These are phyloP conservation scores for Hygrophoropsis aurantiaca DNA, from an alignment of 768 basidiomycete species.

Conservation along the genomic window DNA sequence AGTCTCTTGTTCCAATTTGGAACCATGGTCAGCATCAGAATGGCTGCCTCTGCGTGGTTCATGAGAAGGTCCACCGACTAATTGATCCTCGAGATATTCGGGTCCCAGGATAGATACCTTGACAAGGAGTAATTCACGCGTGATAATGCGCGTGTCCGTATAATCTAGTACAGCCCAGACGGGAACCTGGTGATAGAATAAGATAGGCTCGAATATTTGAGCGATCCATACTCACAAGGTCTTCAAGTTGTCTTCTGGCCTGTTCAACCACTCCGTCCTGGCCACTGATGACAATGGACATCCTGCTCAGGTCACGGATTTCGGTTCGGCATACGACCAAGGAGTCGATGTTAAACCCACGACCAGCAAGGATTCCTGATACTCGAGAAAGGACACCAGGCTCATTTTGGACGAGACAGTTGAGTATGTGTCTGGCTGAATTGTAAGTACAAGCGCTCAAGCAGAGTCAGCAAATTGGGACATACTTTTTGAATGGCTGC, in stretches of 20 bases:
- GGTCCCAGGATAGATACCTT: conserved; percentile 98
- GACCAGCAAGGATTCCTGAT: conserved; percentile 93
- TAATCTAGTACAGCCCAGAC: conserved; percentile 99
- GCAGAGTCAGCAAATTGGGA: neutral
- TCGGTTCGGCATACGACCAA: conserved; percentile 98
- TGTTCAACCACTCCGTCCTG: conserved; percentile 99
- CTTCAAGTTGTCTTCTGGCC: conserved; percentile 92
- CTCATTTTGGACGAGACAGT: conserved; percentile 98
- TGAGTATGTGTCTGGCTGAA: conserved; percentile 78
- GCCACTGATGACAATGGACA: conserved; percentile 96
- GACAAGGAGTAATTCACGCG: conserved; percentile 90
- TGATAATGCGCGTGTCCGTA: conserved; percentile 87
- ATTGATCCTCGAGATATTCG: conserved; percentile 93
- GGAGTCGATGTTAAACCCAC: conserved; percentile 99
- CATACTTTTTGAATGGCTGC: conserved; percentile 89
- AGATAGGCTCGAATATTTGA: neutral
- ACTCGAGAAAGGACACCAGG: conserved; percentile 99
- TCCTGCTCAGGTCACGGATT: conserved; percentile 92
- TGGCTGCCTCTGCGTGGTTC: conserved; percentile 54
- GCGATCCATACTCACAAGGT: conserved; percentile 66
- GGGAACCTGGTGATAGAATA: conserved; percentile 64
- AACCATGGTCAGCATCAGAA: conserved; percentile 16
- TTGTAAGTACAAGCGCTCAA: neutral
- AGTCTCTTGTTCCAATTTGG: conserved; percentile 71
- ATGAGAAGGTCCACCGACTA: conserved; percentile 81